These are phyloP conservation scores for Ustilago trichophora DNA, from an alignment of 1,284 basidiomycete genomes.

Conservation along the genomic window DNA sequence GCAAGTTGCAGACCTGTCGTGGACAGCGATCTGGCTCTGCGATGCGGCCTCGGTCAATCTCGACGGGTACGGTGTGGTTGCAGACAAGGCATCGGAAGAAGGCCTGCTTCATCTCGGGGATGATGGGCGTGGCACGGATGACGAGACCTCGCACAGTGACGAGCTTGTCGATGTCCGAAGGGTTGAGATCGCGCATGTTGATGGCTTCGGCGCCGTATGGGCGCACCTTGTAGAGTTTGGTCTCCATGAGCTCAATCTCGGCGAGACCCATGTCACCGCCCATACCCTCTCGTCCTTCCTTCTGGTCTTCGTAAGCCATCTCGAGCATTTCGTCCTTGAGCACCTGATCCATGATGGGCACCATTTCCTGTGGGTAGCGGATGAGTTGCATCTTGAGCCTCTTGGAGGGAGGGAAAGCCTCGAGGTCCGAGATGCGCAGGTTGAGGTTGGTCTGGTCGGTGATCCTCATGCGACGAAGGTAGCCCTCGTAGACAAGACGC, in stretches of 20 bases:
- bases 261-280: constrained; percentile 73
- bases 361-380: constrained; percentile 95
- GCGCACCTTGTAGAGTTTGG: constrained; percentile 85
- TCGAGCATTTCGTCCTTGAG: constrained; percentile 76
- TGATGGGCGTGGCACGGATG: constrained; percentile 95
- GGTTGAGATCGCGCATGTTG: constrained; percentile 66
- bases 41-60: constrained; percentile 95
- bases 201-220: constrained; percentile 81
- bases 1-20: constrained; percentile 85
- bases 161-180: constrained; percentile 72
- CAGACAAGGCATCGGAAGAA: constrained; percentile 98
- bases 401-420: constrained; percentile 83
- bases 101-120: constrained; percentile 96
- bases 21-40: constrained; percentile 90
- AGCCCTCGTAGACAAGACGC: constrained; percentile 77
- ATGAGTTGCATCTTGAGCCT: constrained; percentile 75
- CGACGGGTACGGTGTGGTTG: constrained; percentile 90
- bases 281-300: constrained; percentile 75
- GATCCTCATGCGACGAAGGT: constrained; percentile 84
- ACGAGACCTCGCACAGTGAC: constrained; percentile 95
- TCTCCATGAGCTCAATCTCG: constrained; percentile 62
- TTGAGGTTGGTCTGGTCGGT: constrained; percentile 89
- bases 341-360: constrained; percentile 96
- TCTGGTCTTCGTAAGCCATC: constrained; percentile 74
- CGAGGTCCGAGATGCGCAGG: constrained; percentile 86